Conservation (phyloP, 1,284 basidiomycete species). For the Malassezia arunalokei region DNA sequence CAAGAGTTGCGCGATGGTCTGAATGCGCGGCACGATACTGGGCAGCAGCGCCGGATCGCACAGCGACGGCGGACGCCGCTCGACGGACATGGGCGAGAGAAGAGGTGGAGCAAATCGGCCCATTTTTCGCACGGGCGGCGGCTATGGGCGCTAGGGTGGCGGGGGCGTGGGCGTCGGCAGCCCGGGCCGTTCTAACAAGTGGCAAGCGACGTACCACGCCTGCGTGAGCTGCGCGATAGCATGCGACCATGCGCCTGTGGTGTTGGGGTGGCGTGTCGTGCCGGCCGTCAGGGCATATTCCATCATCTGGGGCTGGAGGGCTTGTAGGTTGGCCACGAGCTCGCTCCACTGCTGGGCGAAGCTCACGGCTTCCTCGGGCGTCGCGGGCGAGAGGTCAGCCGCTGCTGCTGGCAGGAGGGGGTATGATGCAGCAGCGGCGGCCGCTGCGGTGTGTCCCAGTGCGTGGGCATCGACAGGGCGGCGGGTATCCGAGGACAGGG, state of each 20-base stretch:
- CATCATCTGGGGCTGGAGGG: slow-evolving; percentile 15
- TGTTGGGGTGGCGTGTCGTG: slow-evolving; percentile 5
- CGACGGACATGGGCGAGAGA: background rate
- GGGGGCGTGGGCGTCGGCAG: background rate
- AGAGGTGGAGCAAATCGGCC: background rate
- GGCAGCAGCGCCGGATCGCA: slow-evolving; percentile 6
- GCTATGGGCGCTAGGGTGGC: background rate
- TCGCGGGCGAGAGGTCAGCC: slow-evolving; percentile 3
- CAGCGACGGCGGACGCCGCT: background rate
- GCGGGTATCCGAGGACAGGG: background rate
- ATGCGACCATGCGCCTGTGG: slow-evolving; percentile 16
- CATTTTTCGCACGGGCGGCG: background rate
- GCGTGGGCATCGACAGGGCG: background rate
- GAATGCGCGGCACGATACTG: slow-evolving; percentile 8
- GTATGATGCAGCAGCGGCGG: slow-evolving; percentile 6
- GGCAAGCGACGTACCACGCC: slow-evolving; percentile 14
- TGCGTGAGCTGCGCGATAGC: slow-evolving; percentile 14
- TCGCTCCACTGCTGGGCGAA: slow-evolving; percentile 18
- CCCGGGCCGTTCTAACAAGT: slow-evolving; percentile 8
- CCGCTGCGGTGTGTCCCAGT: background rate
- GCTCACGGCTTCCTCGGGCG: slow-evolving; percentile 17
- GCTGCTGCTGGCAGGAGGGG: slow-evolving; percentile 6
- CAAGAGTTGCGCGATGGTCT: slow-evolving; percentile 1
- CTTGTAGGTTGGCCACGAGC: slow-evolving; percentile 12
- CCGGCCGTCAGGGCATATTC: slow-evolving; percentile 15